Evolutionary conservation across 1,284 basidiomycete species (phyloP).

Genomic region (Apiotrichum siamense): DNA sequence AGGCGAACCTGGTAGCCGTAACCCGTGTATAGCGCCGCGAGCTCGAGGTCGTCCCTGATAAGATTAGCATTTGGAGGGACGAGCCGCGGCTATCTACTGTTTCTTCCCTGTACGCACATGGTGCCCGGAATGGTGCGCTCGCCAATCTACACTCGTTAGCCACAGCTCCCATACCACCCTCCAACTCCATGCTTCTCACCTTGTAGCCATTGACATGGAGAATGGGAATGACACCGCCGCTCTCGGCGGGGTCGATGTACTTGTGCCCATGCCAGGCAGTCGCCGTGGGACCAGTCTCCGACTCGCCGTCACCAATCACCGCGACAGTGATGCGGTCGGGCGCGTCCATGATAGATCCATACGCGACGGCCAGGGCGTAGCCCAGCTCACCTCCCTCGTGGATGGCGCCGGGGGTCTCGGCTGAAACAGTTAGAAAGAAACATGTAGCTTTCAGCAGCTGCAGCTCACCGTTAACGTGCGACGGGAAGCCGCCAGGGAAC

Average conservation of each 20-base stretch:
- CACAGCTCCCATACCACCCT: constrained; percentile 46
- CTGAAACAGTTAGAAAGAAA: constrained; percentile 22
- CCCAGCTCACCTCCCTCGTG: constrained; percentile 89
- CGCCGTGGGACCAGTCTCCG: constrained; percentile 77
- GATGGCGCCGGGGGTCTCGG: constrained; percentile 75
- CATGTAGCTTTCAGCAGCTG: constrained; percentile 48
- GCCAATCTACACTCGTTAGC: constrained; percentile 56
- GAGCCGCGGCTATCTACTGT: no score
- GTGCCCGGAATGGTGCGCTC: constrained; percentile 80
- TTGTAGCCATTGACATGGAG: constrained; percentile 65
- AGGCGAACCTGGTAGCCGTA: constrained; percentile 83
- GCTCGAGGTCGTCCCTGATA: constrained; percentile 76
- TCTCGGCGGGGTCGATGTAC: constrained; percentile 85
- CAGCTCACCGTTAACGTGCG: constrained; percentile 45
- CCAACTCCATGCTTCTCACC: constrained; percentile 9
- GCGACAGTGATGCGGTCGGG: constrained; percentile 69
- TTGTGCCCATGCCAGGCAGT: constrained; percentile 74
- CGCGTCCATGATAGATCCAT: constrained; percentile 75
- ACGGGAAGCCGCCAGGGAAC: constrained; percentile 51
- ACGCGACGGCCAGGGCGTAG: constrained; percentile 75
- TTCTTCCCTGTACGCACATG: no score
- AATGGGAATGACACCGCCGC: constrained; percentile 79
- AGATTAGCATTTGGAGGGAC: no score
- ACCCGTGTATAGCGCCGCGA: constrained; percentile 49
- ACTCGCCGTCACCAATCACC: constrained; percentile 80